Percentiles rank a stretch among this genome's conserved stretches.
phyloP scores from a whole-genome alignment of 78 protist species.

The Pigoraptor vietnamica region DNA sequence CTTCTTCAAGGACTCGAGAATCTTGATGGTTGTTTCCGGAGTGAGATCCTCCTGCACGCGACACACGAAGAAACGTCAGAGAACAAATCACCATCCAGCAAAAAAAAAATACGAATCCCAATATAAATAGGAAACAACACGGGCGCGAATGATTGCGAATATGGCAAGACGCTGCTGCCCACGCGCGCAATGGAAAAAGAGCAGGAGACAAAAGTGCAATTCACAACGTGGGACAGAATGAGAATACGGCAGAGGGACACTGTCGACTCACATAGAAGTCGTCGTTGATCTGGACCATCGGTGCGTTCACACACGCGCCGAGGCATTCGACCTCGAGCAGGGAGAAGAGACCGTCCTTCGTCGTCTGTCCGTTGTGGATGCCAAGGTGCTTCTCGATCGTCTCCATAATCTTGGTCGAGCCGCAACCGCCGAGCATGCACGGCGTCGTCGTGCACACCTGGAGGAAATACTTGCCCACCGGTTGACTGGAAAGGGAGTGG shows the following conservation, averaged over 20 bases:
- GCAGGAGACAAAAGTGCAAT: background rate
- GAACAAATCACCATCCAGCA: too few relatives aligned
- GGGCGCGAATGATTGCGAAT: too few relatives aligned
- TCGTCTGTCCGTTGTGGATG: conserved; percentile 33
- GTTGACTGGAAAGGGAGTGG: background rate
- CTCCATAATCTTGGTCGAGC: conserved; percentile 16
- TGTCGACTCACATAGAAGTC: conserved; percentile 42
- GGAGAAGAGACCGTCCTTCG: conserved; percentile 71
- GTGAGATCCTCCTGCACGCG: background rate
- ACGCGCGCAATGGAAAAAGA: too few relatives aligned
- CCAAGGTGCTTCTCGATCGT: conserved; percentile 46
- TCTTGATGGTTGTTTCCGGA: background rate
- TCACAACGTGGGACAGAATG: background rate
- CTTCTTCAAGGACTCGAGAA: background rate
- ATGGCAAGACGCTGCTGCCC: too few relatives aligned
- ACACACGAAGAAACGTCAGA: background rate
- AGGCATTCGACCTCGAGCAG: conserved; percentile 95
- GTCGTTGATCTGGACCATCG: conserved; percentile 86
- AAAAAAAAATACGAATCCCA: too few relatives aligned
- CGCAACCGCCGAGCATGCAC: conserved; percentile 88
- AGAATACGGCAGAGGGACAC: background rate
- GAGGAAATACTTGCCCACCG: conserved; percentile 34
- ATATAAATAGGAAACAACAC: too few relatives aligned
- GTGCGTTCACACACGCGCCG: conserved; percentile 97
- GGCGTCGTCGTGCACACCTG: conserved; percentile 94